A percentile compares a stretch with the other conserved stretches of the same genome.
phyloP scores from a whole-genome alignment of 495 filamentous ascomycete species.

The Tuber aestivum region DNA sequence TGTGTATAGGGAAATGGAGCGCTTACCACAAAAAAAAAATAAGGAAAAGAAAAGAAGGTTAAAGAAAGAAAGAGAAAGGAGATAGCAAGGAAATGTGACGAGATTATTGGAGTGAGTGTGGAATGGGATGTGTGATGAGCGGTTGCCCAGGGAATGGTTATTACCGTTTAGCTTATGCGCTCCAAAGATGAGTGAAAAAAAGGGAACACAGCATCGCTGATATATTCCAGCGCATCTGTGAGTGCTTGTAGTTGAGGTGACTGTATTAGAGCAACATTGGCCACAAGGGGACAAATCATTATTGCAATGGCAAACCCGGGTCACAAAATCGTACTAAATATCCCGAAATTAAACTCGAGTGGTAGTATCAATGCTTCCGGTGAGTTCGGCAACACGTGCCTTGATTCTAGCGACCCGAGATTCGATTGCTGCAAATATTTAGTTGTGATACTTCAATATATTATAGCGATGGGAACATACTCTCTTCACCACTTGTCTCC shows the following conservation, averaged over 20 bases:
- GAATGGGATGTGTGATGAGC: neutral
- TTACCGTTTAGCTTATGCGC: neutral
- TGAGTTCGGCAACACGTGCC: constrained; percentile 89
- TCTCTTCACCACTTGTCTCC: constrained; percentile 92
- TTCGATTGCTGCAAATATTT: constrained; percentile 66
- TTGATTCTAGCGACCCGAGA: constrained; percentile 96
- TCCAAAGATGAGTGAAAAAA: neutral
- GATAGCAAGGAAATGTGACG: neutral
- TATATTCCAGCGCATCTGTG: neutral
- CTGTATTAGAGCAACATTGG: neutral
- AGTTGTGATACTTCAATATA: neutral
- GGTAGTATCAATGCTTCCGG: constrained; percentile 64
- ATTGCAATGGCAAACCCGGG: neutral
- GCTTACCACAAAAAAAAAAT: neutral
- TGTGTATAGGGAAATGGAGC: neutral
- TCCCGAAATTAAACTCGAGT: constrained; percentile 21
- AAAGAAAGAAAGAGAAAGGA: neutral
- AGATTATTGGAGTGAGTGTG: neutral
- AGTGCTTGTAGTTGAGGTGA: neutral
- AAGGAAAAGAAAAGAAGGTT: too few relatives aligned
- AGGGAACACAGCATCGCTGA: neutral
- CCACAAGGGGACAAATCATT: neutral
- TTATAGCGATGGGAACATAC: constrained; percentile 52
- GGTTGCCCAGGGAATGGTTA: neutral
- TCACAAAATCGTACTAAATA: neutral